Evolutionary conservation across 371 early-diverging fungal species (phyloP), one percentile per base, ranked within the genome.

Genomic region (Lichtheimia hyalospora): DNA sequence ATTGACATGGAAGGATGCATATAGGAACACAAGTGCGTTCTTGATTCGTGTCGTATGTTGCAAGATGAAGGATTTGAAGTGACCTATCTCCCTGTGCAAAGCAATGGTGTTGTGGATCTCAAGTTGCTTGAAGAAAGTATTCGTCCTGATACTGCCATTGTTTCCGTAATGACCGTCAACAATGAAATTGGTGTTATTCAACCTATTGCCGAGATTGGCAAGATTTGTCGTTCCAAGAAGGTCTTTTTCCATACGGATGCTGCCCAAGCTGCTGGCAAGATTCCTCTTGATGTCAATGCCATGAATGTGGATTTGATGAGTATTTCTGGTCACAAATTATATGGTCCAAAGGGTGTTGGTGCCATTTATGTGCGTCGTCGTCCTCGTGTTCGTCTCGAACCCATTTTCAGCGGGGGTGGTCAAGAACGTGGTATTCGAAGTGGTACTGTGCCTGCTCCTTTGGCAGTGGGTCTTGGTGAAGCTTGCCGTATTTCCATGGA

Each of bases 121-220:
- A 83, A 92, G 65, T 75, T 80, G 10, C 74, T 99, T 41, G 92
- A 91, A 69, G 86, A 82, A 43, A 89, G 96, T 12, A 97, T 99
- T 60, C 90, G 93, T 8, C 94, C 96, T 10, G 91, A 94, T 44
- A 99, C 99, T 3, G 84, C 87, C 6, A 69, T 99, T 51, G 96
- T 99, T 34, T 97, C 97, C 13, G 85, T 99, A 63, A 99, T 99
- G 99, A 85, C 97, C 8, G 96, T 99, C 48, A 99, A 99, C 78
- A 99, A 99, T 75, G 99, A 99, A 80, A 98, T 99, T 72, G 99
- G 99, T 58, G 95, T 96, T 15, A 89, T 98, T 53, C 97, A 98
- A 71, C 97, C 98, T n/a, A 68, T 99, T 60, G 87, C 81, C 56
- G 97, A 96, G 65, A 99, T 99, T 77, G 99, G 93, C 48, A 77